These are phyloP conservation scores for Hortiboletus campestris DNA, from an alignment of 768 basidiomycete genomes.

Conservation along the genomic window DNA sequence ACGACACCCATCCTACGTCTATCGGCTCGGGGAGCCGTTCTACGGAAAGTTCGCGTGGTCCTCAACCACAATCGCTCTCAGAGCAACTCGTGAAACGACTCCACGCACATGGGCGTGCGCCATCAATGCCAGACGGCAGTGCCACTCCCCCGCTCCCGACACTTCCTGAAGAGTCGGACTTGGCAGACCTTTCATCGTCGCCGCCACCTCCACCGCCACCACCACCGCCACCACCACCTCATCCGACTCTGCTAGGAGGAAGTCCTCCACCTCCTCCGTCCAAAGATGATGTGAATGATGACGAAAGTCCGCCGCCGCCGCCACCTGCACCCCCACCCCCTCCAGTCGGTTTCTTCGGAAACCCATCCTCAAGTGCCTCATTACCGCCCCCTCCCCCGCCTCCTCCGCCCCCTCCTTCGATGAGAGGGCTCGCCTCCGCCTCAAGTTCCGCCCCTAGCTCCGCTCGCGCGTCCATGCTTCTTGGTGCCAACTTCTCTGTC, in stretches of 20 bases:
- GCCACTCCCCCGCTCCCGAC: slow-evolving; percentile 36
- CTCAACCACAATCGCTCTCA: slow-evolving; percentile 49
- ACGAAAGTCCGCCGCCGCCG: slow-evolving; percentile 29
- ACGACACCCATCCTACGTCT: slow-evolving; percentile 58
- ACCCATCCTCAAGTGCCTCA: slow-evolving; percentile 23
- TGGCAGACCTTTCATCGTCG: slow-evolving; percentile 25
- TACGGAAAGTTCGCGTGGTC: slow-evolving; percentile 33
- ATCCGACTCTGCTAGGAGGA: slow-evolving; percentile 8
- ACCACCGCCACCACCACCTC: slow-evolving; percentile 19
- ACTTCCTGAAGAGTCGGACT: slow-evolving; percentile 40
- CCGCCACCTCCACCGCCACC: slow-evolving; percentile 26
- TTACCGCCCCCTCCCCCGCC: slow-evolving; percentile 36
- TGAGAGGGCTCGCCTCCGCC: slow-evolving; percentile 32
- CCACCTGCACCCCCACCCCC: slow-evolving; percentile 37
- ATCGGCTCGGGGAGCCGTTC: slow-evolving; percentile 45
- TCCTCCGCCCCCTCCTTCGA: slow-evolving; percentile 34
- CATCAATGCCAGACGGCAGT: slow-evolving; percentile 39
- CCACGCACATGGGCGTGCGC: slow-evolving; percentile 44
- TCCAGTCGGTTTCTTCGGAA: slow-evolving; percentile 32
- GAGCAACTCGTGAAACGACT: slow-evolving; percentile 65
- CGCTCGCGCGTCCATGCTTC: slow-evolving; percentile 56
- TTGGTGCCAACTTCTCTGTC: slow-evolving; percentile 56
- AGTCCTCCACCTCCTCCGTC: slow-evolving; percentile 12
- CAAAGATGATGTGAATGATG: slow-evolving; percentile 13
- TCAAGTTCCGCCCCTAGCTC: slow-evolving; percentile 43